These are phyloP conservation scores for Naganishia onofrii DNA, from an alignment of 768 basidiomycete genomes.

Conservation along the genomic window DNA sequence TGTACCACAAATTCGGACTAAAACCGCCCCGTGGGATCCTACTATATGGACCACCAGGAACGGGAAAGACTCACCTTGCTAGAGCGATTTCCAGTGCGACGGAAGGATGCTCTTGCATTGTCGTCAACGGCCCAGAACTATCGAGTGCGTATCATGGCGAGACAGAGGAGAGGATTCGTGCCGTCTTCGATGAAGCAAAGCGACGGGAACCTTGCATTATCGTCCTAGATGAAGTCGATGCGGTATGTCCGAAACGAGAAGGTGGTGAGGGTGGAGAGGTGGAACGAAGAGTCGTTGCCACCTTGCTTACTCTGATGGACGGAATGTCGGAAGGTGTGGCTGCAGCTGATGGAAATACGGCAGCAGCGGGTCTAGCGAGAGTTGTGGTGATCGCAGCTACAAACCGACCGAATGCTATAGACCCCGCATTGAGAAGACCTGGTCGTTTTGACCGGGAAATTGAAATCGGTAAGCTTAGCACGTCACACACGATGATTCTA, in stretches of 20 bases:
- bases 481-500: background rate
- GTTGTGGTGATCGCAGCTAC: slow-evolving; percentile 96
- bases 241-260: slow-evolving; percentile 83
- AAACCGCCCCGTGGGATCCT: slow-evolving; percentile 94
- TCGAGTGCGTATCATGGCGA: slow-evolving; percentile 96
- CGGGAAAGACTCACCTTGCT: slow-evolving; percentile 95
- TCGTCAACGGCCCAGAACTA: slow-evolving; percentile 92
- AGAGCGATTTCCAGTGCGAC: slow-evolving; percentile 88
- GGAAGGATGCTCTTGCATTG: slow-evolving; percentile 72
- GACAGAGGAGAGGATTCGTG: slow-evolving; percentile 84
- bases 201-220: slow-evolving; percentile 83
- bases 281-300: slow-evolving; percentile 92
- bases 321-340: slow-evolving; percentile 64
- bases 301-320: slow-evolving; percentile 88
- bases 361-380: slow-evolving; percentile 48
- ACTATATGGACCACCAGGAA: slow-evolving; percentile 92
- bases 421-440: slow-evolving; percentile 83
- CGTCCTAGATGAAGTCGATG: slow-evolving; percentile 93
- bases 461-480: slow-evolving; percentile 68
- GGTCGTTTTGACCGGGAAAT: slow-evolving; percentile 93
- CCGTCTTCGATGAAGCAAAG: slow-evolving; percentile 81
- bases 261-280: slow-evolving; percentile 90
- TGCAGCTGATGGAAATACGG: slow-evolving; percentile 46
- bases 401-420: slow-evolving; percentile 90
- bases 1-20: slow-evolving; percentile 78